A percentile compares a stretch with the other conserved stretches of the same genome.
Conservation (phyloP, 2,329 filamentous ascomycete genomes). For the Mycocentrospora acerina region DNA sequence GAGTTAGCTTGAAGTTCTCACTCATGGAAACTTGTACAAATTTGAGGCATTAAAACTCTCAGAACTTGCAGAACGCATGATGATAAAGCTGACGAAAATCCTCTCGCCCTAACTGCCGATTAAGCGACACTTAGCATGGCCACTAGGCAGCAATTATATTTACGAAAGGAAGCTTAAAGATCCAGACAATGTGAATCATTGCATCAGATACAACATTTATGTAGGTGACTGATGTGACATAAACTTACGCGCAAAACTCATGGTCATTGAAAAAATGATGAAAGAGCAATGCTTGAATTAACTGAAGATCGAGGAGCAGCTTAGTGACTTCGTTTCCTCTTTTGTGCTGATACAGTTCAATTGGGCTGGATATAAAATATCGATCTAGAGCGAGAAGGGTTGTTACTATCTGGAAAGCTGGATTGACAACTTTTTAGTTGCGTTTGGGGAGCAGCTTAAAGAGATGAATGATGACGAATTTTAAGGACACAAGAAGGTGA, state of each 20-base stretch:
- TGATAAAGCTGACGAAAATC: conserved; percentile 72
- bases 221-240: conserved; percentile 58
- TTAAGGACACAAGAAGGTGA: conserved; percentile 84
- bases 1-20: conserved; percentile 82
- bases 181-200: conserved; percentile 73
- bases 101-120: conserved; percentile 79
- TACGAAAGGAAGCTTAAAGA: conserved; percentile 82
- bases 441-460: conserved; percentile 65
- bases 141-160: conserved; percentile 77
- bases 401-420: conserved; percentile 81
- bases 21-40: conserved; percentile 91
- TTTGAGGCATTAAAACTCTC: conserved; percentile 87
- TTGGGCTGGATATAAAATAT: conserved; percentile 75
- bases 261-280: conserved; percentile 85
- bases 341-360: conserved; percentile 73
- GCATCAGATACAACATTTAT: conserved; percentile 52
- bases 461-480: conserved; percentile 83
- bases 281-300: conserved; percentile 95
- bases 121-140: conserved; percentile 73
- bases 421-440: conserved; percentile 79
- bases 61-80: conserved; percentile 74
- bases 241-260: conserved; percentile 70
- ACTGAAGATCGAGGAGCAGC: conserved; percentile 92
- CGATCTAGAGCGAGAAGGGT: conserved; percentile 90
- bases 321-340: conserved; percentile 94